Conservation (phyloP, 2,329 filamentous ascomycete genomes). For the Xylogone sp. region DNA sequence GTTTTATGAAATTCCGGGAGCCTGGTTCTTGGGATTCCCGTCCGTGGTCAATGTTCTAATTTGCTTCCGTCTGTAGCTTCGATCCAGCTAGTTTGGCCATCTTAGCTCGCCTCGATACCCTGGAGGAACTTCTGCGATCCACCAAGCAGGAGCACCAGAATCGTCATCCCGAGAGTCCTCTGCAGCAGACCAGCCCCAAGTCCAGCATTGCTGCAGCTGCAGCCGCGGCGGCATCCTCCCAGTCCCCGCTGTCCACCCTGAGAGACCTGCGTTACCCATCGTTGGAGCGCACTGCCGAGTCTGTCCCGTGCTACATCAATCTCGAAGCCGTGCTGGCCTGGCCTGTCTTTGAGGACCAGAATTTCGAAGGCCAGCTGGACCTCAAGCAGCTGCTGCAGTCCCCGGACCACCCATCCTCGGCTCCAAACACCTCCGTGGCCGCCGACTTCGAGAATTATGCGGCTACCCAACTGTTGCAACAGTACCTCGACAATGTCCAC, state of each 20-base stretch:
- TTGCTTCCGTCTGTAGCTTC: slow-evolving; percentile 5
- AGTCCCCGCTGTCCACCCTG: neutral
- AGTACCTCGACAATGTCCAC: slow-evolving; percentile 33
- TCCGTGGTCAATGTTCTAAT: neutral
- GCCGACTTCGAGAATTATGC: neutral
- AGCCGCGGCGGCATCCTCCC: too few relatives aligned
- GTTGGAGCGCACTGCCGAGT: slow-evolving; percentile 3
- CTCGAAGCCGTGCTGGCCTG: slow-evolving; percentile 10
- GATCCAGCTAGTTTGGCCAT: slow-evolving; percentile 12
- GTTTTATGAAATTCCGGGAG: too few relatives aligned
- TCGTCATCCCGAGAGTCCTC: neutral
- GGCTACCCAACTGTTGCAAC: neutral
- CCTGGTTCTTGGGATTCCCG: too few relatives aligned
- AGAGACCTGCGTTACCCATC: neutral
- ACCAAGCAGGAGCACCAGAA: neutral
- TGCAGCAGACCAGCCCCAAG: neutral
- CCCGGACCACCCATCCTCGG: neutral
- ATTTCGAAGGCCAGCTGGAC: slow-evolving; percentile 16
- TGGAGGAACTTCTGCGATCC: slow-evolving; percentile 10
- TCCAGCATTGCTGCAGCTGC: neutral
- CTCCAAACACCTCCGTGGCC: neutral
- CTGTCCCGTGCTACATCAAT: slow-evolving; percentile 8
- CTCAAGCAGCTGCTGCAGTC: slow-evolving; percentile 9
- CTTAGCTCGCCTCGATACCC: slow-evolving; percentile 8
- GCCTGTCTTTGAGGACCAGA: slow-evolving; percentile 23